Base-by-base conservation (phyloP, 257 asterid species). In the Jasminum sambac region DNA sequence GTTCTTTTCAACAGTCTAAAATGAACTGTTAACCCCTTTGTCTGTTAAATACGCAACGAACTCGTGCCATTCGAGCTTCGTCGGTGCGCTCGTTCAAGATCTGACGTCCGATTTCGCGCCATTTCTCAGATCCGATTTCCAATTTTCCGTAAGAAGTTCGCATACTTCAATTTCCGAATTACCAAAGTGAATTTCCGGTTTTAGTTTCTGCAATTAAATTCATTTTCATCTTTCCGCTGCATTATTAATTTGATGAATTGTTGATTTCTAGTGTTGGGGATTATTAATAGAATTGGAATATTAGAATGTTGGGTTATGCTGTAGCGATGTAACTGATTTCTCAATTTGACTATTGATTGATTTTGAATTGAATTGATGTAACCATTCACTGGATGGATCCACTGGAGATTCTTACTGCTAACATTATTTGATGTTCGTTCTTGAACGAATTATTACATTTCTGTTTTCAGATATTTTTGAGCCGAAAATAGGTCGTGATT, bases 81-180 rank as follows among this genome's bases (percentile, higher is more conserved):
- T 77, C 81, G 79, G 79, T 67, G 65, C 58, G 13, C 74, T 62
- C 63, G 59, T 73, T 77, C 63, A 68, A 72, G 21, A 64, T 46
- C 59, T 66, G 14, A 78, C 79, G 80, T 78, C 80, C 82, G 82
- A 76, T 72, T 85, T 78, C 79, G 63, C 86, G 73, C 79, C 76
- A 72, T 65, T 66, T 44, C 62, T 55, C 78, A 63, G 87, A 87
- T 85, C 85, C 77, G 66, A 24, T 43, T 55, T 41, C 74, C 46
- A 39, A 10, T 39, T 66, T 57, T 64, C 55, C 37, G 86, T 77
- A 63, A 84, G 85, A 44, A 42, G 48, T 21, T 16, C 11, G 19
- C 64, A 8, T 52, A 42, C 59, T 57, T 11, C 6, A 21, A 24
- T 64, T 66, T 70, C 65, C 72, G 60, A 23, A 9, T 73, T 58